phyloP scores from a whole-genome alignment of 1,284 basidiomycete species.

The Boletus sp. region DNA sequence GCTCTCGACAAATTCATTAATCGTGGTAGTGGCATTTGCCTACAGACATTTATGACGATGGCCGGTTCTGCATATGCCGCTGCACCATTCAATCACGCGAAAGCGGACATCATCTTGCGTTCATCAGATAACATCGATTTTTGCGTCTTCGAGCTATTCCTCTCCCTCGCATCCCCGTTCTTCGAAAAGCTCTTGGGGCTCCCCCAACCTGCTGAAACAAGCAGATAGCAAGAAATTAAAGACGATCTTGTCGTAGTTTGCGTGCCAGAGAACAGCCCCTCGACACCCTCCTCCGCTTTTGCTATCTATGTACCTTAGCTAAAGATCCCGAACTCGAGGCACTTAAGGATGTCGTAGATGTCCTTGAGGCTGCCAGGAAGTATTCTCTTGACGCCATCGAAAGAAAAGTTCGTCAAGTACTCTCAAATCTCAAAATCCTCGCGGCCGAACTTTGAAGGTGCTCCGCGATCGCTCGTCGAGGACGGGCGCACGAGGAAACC shows the following conservation, averaged over 20 bases:
- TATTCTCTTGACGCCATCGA: constrained; percentile 23
- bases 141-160: constrained; percentile 39
- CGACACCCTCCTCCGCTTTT: constrained; percentile 22
- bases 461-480: constrained; percentile 19
- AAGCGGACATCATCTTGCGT: constrained; percentile 32
- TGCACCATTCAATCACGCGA: constrained; percentile 26
- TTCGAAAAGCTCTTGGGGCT: constrained; percentile 44
- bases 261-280: constrained; percentile 15
- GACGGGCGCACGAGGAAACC: constrained; percentile 7
- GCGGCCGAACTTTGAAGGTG: constrained; percentile 15
- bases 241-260: constrained; percentile 23
- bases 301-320: constrained; percentile 25
- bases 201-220: constrained; percentile 34
- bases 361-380: constrained; percentile 21
- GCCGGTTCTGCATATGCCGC: constrained; percentile 2
- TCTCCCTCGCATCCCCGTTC: constrained; percentile 35
- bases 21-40: neutral
- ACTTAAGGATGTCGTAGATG: constrained; percentile 9
- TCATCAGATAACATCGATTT: constrained; percentile 42
- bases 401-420: constrained; percentile 7
- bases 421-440: constrained; percentile 16
- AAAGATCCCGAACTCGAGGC: constrained; percentile 20
- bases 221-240: constrained; percentile 11
- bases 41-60: constrained; percentile 4
- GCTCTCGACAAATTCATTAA: neutral